Base-by-base conservation (phyloP, 352 stramenopile species). In the Phytopythium ostracodes region DNA sequence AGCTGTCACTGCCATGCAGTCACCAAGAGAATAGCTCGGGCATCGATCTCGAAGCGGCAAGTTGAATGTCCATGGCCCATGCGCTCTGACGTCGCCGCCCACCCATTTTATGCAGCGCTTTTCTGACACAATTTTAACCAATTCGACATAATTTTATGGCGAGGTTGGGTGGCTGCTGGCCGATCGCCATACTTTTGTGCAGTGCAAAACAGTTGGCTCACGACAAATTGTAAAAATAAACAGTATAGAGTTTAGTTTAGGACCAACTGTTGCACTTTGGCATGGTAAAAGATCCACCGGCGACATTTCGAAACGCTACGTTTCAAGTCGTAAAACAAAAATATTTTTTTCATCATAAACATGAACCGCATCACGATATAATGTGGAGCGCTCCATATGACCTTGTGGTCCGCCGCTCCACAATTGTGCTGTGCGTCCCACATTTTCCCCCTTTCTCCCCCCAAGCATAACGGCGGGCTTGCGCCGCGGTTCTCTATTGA, bases 61-160 rank as follows among this genome's bases (percentile, higher is more conserved):
- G 44, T 51, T 15, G 44, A 51, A 51, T 51, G 44, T 3, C 42
- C 38, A n/a, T 18, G 18, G 38, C 8, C 40, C n/a, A n/a, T n/a
- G 20, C 43, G 20, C 8, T 2, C 44, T 31, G 44, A 51, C 42
- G 42, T 27, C 44, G 44, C 11, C 44, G 44, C 44, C 44, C 44
- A 51, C 44, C 44, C 44, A 51, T 51, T 51, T 51, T 51, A 51
- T 31, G 22, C 38, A 20, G 9, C 44, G 44, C 44, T 25, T 25
- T 17, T 29, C 24, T 51, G 44, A 25, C 20, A 25, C 44, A 11
- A 7, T 49, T 51, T 18, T 27, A 1, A 22, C n/a, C 6, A 51
- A 51, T 51, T 51, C 44, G n/a, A 20, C n/a, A 51, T 14, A 17
- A 51, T 51, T 49, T 49, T 49, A 49, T 18, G 7, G 7, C 42